These are phyloP conservation scores for Solanum medicagineum DNA, from an alignment of 257 asterid genomes.

Conservation along the genomic window DNA sequence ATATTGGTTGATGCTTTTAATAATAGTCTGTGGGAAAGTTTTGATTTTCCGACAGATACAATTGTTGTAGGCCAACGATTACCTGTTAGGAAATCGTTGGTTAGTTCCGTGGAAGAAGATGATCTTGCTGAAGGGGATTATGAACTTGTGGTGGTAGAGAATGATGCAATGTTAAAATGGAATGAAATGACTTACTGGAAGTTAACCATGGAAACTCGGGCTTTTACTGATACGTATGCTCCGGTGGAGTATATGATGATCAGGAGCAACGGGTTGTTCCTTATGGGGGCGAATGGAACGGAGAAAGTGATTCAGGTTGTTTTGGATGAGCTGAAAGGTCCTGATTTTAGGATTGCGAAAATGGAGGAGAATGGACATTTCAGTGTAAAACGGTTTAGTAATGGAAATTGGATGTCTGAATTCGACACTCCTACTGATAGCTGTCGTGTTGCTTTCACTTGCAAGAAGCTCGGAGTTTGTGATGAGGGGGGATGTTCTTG, in stretches of 20 bases:
- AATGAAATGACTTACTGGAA: conserved; percentile 34
- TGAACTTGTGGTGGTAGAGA: conserved; percentile 16
- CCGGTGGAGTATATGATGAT: conserved; percentile 23
- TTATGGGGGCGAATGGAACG: not conserved
- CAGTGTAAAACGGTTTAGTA: not conserved
- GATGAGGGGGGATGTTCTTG: not conserved
- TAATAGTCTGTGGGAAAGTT: conserved; percentile 57
- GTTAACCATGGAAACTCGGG: conserved; percentile 40
- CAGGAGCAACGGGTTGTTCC: not conserved
- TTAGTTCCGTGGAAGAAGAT: conserved; percentile 17
- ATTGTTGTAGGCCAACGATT: conserved; percentile 48
- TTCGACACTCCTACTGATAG: not conserved
- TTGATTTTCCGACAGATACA: conserved; percentile 44
- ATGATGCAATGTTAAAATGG: conserved; percentile 47
- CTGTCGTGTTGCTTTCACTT: conserved; percentile 1
- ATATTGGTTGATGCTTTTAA: conserved; percentile 41
- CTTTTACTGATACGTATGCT: conserved; percentile 15
- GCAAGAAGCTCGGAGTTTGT: conserved; percentile 2
- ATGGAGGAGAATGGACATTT: not conserved
- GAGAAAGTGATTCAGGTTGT: not conserved
- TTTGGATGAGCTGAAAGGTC: not conserved
- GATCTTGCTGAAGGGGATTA: conserved; percentile 43
- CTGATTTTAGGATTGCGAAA: not conserved
- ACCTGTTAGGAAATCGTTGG: conserved; percentile 11
- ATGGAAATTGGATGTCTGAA: not conserved